These are phyloP conservation scores for Moesziomyces parantarcticus DNA, from an alignment of 1,284 basidiomycete genomes.

Conservation along the genomic window DNA sequence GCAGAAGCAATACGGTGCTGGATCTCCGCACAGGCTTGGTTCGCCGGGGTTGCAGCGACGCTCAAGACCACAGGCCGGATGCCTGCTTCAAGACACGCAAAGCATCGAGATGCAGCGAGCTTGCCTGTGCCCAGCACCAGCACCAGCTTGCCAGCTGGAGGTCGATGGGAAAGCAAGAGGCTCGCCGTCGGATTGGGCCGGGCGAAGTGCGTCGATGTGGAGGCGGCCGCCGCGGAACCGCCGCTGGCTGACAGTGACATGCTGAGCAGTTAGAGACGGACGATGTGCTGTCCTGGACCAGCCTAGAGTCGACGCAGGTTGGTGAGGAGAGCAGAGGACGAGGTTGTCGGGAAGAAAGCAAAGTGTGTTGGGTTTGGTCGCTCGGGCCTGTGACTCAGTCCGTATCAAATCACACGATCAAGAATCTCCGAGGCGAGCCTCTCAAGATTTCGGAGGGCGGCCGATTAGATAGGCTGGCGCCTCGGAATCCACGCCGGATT, in stretches of 20 bases:
- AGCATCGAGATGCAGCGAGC: constrained; percentile 83
- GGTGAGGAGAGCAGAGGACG: neutral
- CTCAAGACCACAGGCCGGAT: constrained; percentile 77
- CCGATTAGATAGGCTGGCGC: constrained; percentile 33
- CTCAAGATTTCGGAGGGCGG: neutral
- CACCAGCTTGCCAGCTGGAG: constrained; percentile 29
- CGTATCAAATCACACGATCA: neutral
- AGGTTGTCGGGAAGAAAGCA: neutral
- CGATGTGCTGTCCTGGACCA: neutral
- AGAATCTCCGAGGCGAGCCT: neutral
- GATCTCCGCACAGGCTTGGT: constrained; percentile 75
- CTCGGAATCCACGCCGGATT: constrained; percentile 14
- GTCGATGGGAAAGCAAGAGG: constrained; percentile 49
- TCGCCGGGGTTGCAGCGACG: neutral
- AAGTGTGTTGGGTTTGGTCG: neutral
- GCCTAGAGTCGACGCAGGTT: neutral
- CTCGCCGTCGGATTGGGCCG: constrained; percentile 42
- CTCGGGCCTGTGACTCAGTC: neutral
- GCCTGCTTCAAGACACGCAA: constrained; percentile 83
- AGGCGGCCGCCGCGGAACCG: neutral
- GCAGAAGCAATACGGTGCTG: constrained; percentile 31
- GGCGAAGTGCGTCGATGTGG: constrained; percentile 17
- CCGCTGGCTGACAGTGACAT: constrained; percentile 4
- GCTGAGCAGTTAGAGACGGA: neutral
- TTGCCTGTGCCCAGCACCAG: constrained; percentile 80